Evolutionary conservation across 2,329 filamentous ascomycete species (phyloP), one percentile per base, ranked within the genome.

Genomic region (Fusarium sp.): DNA sequence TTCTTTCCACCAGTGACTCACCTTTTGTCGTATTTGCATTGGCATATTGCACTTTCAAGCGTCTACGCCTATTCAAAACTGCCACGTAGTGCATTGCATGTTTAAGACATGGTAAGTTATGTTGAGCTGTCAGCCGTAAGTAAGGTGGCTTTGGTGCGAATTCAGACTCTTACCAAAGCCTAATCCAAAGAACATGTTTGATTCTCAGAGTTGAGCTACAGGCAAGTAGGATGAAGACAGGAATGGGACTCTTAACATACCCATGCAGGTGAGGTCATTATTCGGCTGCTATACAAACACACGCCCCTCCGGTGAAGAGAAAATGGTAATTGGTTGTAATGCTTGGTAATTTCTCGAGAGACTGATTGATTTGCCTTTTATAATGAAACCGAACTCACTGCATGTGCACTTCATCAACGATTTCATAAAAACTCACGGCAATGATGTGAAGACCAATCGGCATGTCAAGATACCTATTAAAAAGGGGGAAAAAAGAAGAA

Each of bases 71-170:
- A 27, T 59, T 5, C 11, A 20, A 18, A 24, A 47, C 32, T 30
- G 63, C 52, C 46, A 64, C 62, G 62, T 64, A 57, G 30, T 20
- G 15, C n/a, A 52, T 45, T 44, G 14, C 22, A 11, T n/a, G 11
- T 42, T n/a, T 4, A 22, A 43, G 34, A 43, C 24, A 53, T 53
- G 22, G 10, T 43, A n/a, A 27, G 14, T 22, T 42, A 24, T 29
- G 32, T 42, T 20, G 18, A 27, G n/a, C 16, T 53, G 11, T 29
- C 50, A 43, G 10, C 34, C 14, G 9, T 22, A 14, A 20, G 18
- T n/a, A n/a, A 52, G 34, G 7, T 22, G 18, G 12, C 10, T 16
- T 18, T 15, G 10, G 9, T 22, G 20, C 42, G 10, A 27, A 42
- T 8, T 22, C 14, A n/a, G 20, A 25, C 24, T 43, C 18, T 52